Evolutionary conservation across 768 basidiomycete genomes (phyloP), one percentile per base, ranked within the genome.

Genomic region (Suillus plorans): DNA sequence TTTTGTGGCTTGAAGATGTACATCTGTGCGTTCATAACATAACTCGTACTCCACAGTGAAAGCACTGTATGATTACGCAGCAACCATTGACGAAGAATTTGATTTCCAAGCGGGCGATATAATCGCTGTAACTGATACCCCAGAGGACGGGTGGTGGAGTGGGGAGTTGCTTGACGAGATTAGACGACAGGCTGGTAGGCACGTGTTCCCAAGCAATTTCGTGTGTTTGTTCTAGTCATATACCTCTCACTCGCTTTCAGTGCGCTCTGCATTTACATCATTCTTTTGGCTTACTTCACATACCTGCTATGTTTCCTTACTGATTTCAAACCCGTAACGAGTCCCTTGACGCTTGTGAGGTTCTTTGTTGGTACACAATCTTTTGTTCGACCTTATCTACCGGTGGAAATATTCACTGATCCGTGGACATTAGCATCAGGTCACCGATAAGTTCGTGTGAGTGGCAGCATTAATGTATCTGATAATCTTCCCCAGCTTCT

Each of bases 61-160:
- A 81, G 95, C 95, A 45, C 78, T 96, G 67, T 97, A 93, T 73
- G 91, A 95, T 75, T 96, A 95, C 70, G 77, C 78, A 0, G 94
- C 92, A 18, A 88, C 90, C 13, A 92, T 91, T 67, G 89, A 92
- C 1, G 94, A 96, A 72, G 97, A 98, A 78, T 98, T 99, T 75
- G 92, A 96, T 74, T 98, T 99, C 87, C 93, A 95, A 73, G 82
- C 88, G 25, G 94, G 92, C 3, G 97, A 99, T 77, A 92, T 97
- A 68, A 97, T 99, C 68, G 96, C 95, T 8, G 96, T 99, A 12
- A 96, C 93, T 0, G 84, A 88, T 25, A 97, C 95, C 7, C 95
- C 95, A 5, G 95, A 95, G 70, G 96, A 97, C 71, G 97, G 97
- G 1, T 98, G 97, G 97, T 99, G 96, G 97, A 91, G 88, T 63